phyloP scores from a whole-genome alignment of 768 basidiomycete species.

The Thelephora aurantiotincta region DNA sequence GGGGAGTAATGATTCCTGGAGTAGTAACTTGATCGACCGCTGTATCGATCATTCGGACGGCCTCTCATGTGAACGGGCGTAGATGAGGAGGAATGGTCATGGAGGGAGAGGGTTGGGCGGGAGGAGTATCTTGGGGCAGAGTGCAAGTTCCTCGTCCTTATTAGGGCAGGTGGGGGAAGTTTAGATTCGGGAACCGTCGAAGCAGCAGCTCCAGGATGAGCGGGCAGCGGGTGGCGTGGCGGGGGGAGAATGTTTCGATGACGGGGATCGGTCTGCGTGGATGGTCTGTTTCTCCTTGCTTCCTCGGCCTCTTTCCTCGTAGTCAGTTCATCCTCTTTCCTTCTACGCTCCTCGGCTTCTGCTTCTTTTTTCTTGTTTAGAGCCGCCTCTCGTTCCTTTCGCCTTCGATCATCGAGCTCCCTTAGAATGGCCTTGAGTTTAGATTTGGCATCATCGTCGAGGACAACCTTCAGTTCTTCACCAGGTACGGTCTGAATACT shows the following conservation, averaged over 20 bases:
- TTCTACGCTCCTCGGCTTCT: conserved; percentile 34
- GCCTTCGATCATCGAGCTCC: conserved; percentile 41
- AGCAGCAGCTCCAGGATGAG: background rate
- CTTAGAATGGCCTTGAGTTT: conserved; percentile 50
- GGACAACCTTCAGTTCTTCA: conserved; percentile 57
- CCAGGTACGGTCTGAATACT: conserved; percentile 21
- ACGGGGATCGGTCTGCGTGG: background rate
- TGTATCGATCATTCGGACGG: conserved; percentile 8
- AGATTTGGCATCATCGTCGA: conserved; percentile 58
- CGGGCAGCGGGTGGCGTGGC: background rate
- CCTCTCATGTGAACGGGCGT: conserved; percentile 19
- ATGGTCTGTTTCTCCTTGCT: conserved; percentile 7
- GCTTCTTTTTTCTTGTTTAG: conserved; percentile 35
- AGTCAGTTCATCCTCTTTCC: conserved; percentile 22
- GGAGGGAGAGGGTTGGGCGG: conserved; percentile 6
- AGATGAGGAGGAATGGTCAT: conserved; percentile 20
- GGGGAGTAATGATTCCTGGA: conserved; percentile 8
- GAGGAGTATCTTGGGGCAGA: conserved; percentile 11
- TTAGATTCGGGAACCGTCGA: background rate
- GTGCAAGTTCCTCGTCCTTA: conserved; percentile 11
- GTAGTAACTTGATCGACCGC: conserved; percentile 6
- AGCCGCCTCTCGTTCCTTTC: conserved; percentile 24
- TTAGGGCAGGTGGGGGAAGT: conserved; percentile 8
- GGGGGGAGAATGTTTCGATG: background rate
- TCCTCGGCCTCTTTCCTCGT: conserved; percentile 7